Base-by-base conservation (phyloP, 2,329 filamentous ascomycete genomes). In the Aspergillus novofumigatus region DNA sequence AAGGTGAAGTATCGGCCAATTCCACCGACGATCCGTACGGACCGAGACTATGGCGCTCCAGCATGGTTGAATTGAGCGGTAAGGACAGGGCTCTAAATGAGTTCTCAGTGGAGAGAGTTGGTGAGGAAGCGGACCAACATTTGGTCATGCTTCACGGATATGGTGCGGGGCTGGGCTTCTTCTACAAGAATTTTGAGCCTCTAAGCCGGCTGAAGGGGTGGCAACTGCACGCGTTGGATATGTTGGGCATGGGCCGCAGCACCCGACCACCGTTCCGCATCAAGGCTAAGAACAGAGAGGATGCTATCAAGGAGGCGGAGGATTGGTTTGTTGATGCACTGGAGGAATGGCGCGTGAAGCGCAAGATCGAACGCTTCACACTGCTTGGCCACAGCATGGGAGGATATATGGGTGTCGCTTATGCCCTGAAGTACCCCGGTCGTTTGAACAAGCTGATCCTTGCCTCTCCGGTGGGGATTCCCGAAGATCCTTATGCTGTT, bases 101-200 rank as follows among this genome's bases (percentile, higher is more conserved):
- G 70, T 94, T 97, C 72, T 92, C 90, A 1, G 85, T 99, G 2
- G 91, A 96, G 77, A 83, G 92, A 51, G 77, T 91, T 1, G 91
- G 86, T 38, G 92, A 97, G 70, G 76, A 87, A 4, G 84, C 86
- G 0, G 88, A 95, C 49, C 88, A 97, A 69, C 94, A 91, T 47
- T 80, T 99, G 17, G 93, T 99, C 48, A 96, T 99, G 85, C 79
- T 99, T 4, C 94, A 99, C 71, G 94, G 94, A 59, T 99, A 99
- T 73, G 94, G 94, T 49, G 94, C 94, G 2, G 94, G 94, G 0
- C 82, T 99, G 0, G 94, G 93, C 23, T 97, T 99, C 77, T 99
- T 96, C 81, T 99, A 97, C 81, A 93, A 94, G 77, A 99, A 99
- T 72, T 96, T 96, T 59, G 94, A 99, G 74, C 86, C 88, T 5